Evolutionary conservation across 768 basidiomycete species (phyloP), one percentile per base, ranked within the genome.

Genomic region (Mycena leptocephala): DNA sequence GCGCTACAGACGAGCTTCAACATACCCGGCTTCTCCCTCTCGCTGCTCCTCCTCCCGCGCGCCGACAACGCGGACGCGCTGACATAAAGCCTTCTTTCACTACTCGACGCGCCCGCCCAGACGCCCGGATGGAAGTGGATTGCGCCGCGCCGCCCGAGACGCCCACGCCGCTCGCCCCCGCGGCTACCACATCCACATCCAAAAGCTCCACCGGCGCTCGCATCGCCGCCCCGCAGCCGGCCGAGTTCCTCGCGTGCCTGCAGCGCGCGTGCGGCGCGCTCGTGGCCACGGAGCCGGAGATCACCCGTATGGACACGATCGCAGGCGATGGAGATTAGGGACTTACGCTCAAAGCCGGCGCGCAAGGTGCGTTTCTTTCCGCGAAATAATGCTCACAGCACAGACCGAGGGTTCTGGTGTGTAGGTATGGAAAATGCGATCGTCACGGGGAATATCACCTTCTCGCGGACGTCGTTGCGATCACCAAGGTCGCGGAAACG

Each of bases 1-100:
- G 7, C 20, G 1, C 26, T 2, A 61, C 83, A 94, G 96, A 97
- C 96, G 28, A 95, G 94, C 72, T 89, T 98, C 77, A 97, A 96
- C 84, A 97, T 97, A 95, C 95, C 96, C 35, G 97, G 97, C 3
- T 95, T 97, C 83, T 97, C 96, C 20, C 86, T 98, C 74, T 95
- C 96, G 1, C 88, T 97, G 22, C 88, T 97, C 20, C 90, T 96
- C 11, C 91, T 98, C 13, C 95, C 97, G 0, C 81, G 85, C 35
- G 62, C 85, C 56, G 76, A 85, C 48, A 88, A 89, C 28, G 3
- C 39, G 30, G 70, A 84, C 1, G 80, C 90, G 9, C 80, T 85
- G 8, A 70, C 84, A 3, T 83, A 86, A 51, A 70, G 88, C 2
- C 81, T 96, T 62, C 87, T 96, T 22, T 90, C 91, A 26, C 90